phyloP scores from a whole-genome alignment of 2,329 filamentous ascomycete species.

The Teratosphaeria gauchensis region DNA sequence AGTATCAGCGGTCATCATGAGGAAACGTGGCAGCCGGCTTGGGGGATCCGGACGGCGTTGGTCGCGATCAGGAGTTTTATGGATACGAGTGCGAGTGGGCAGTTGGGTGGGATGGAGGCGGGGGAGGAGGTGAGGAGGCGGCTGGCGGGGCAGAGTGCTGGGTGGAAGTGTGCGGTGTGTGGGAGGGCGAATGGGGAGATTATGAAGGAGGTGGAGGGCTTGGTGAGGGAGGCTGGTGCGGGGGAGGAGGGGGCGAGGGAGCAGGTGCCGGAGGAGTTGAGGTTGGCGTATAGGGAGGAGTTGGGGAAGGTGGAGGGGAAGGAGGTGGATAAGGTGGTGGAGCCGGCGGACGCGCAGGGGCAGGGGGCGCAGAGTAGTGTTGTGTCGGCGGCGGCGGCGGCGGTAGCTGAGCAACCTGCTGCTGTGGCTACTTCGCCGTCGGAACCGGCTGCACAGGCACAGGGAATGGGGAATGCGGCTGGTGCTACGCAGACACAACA shows the following conservation, averaged over 20 bases:
- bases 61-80: constrained; percentile 76
- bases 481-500: neutral
- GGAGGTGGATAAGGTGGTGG: neutral
- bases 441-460: no score
- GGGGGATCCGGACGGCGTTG: constrained; percentile 87
- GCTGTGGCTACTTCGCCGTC: neutral
- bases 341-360: neutral
- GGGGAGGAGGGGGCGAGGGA: constrained; percentile 31
- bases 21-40: constrained; percentile 97
- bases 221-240: constrained; percentile 39
- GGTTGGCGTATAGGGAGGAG: constrained; percentile 66
- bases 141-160: constrained; percentile 57
- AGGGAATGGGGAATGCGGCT: neutral
- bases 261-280: constrained; percentile 44
- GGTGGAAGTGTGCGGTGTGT: constrained; percentile 63
- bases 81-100: constrained; percentile 79
- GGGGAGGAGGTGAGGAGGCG: constrained; percentile 55
- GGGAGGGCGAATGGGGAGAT: constrained; percentile 63
- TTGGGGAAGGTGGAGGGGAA: constrained; percentile 35
- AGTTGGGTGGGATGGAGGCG: constrained; percentile 81
- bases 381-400: neutral
- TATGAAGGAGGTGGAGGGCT: constrained; percentile 58
- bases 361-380: neutral
- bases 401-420: neutral
- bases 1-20: constrained; percentile 92